Base-by-base conservation (phyloP, 129 eudicot genomes). In the Centella asiatica region DNA sequence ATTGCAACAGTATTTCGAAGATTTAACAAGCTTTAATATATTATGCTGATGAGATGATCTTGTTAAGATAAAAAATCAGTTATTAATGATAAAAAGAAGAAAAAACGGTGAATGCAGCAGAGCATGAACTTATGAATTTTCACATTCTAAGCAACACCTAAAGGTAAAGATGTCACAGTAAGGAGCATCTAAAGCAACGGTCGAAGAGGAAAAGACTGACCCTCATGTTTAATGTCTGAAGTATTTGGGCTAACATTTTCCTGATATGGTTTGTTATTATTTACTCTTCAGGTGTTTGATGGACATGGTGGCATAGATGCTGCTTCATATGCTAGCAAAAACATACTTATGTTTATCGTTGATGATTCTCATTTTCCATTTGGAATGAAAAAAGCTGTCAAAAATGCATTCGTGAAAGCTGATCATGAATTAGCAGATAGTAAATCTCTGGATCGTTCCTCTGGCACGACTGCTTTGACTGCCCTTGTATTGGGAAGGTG, bases 291-390 rank as follows among this genome's bases (percentile, higher is more conserved):
- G 97, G 97, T 88, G 59, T 88, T 88, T 62, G 94, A 88, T 70
- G 97, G 97, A 57, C 97, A 88, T 70, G 97, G 94, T 14, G 97
- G 97, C 13, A 68, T 72, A 10, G 97, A 88, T 80, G 97, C 97
- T 49, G 97, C 94, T 12, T 77, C 83, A 1, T 88, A 81, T 60
- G 79, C 89, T 17, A 79, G 74, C 72, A 59, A 76, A 54, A 88
- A 88, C 71, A 74, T 88, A 34, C 94, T 88, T 1, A 74, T 81
- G 64, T 79, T 81, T 58, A 84, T 88, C 17, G 68, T 76, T 15
- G 81, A 72, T 65, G 94, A 88, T 72, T 69, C 79, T 18, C 72
- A 81, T 73, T 88, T 81, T 58, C 94, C 96, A 26, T 42, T 58
- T 13, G 78, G 79, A 49, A 77, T 84, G 5, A 85, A 79, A 64